Conservation (phyloP, 495 filamentous ascomycete species). For the Thozetella sp. region DNA sequence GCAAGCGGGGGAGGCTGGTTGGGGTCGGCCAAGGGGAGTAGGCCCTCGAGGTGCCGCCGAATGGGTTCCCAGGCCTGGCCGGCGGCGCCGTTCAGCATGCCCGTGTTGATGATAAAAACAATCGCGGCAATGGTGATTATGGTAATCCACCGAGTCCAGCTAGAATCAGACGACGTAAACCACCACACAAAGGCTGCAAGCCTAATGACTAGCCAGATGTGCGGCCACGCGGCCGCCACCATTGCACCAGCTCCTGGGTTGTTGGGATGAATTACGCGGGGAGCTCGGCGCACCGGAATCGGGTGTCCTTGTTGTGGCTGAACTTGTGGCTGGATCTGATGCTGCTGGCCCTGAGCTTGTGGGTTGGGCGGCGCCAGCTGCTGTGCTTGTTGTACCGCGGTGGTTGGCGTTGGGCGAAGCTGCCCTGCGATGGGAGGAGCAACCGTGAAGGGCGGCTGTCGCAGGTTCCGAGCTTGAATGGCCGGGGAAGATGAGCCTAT, state of each 20-base stretch:
- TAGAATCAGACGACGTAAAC: conserved; percentile 70
- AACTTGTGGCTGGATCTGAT: conserved; percentile 17
- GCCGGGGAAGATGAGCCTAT: conserved; percentile 10
- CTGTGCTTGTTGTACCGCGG: conserved; percentile 5
- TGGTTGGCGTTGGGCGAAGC: conserved; percentile 8
- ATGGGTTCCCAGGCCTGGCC: conserved; percentile 62
- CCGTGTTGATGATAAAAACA: conserved; percentile 67
- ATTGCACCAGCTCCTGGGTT: conserved; percentile 46
- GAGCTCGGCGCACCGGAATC: neutral
- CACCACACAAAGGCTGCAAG: conserved; percentile 78
- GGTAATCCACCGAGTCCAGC: conserved; percentile 68
- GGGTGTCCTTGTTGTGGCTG: conserved; percentile 15
- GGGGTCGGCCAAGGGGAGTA: conserved; percentile 59
- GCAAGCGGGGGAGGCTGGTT: conserved; percentile 19
- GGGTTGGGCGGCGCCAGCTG: conserved; percentile 8
- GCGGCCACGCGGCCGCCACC: conserved; percentile 53
- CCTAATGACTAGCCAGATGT: conserved; percentile 78
- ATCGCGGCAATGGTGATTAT: conserved; percentile 59
- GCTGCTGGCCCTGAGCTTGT: conserved; percentile 16
- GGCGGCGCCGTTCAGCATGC: conserved; percentile 59
- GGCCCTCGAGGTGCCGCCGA: conserved; percentile 69
- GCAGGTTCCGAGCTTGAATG: neutral
- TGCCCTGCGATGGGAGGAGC: conserved; percentile 7
- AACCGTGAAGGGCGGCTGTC: conserved; percentile 6
- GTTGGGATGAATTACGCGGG: conserved; percentile 25